Base-by-base conservation (phyloP, 2,329 filamentous ascomycete genomes). In the Pseudocercospora crystallina region DNA sequence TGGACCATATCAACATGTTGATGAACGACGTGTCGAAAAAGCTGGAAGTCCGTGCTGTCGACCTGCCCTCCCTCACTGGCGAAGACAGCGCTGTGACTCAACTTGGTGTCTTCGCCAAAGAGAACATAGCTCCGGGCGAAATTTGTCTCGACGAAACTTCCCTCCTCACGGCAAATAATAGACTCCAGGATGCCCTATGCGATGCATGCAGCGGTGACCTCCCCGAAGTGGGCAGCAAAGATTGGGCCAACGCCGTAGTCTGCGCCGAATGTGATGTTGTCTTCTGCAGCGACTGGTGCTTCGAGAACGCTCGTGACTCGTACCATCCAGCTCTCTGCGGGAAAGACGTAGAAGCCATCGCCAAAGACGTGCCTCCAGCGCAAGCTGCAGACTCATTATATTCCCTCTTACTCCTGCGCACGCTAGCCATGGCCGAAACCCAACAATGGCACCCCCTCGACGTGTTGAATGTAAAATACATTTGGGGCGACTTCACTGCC, bases 101-200 rank as follows among this genome's bases (percentile, higher is more conserved):
- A 69, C 80, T 99, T 0, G 94, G 94, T 4, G 80, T 99, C 3
- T 97, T 97, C 67, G 92, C 91, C 7, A 89, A 84, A 61, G 81
- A 88, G 57, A 85, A 95, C 58, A 88, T 97, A 33, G 73, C 76
- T 0, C 82, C 90, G 0, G 88, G 87, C 8, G 87, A 95, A 67
- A 76, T 80, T 5, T 83, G 96, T 2, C 79, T 99, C 29, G 76
- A 82, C 41, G 94, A 99, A 66, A 88, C 86, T 54, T 94, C 90
- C 8, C 80, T 96, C 7, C 75, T 99, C 35, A 96, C 91, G 2
- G 91, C 89, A 39, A 94, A 92, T 61, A 94, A 94, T 66, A 84
- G 90, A 29, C 80, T 94, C 10, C 90, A 95, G 66, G 90, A 95
- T 56, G 79, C 87, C 4, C 80, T 92, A 29, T 97, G 92, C 70